These are phyloP conservation scores for Nannochloris sp. DNA, from an alignment of 139 green algal genomes.

Conservation along the genomic window DNA sequence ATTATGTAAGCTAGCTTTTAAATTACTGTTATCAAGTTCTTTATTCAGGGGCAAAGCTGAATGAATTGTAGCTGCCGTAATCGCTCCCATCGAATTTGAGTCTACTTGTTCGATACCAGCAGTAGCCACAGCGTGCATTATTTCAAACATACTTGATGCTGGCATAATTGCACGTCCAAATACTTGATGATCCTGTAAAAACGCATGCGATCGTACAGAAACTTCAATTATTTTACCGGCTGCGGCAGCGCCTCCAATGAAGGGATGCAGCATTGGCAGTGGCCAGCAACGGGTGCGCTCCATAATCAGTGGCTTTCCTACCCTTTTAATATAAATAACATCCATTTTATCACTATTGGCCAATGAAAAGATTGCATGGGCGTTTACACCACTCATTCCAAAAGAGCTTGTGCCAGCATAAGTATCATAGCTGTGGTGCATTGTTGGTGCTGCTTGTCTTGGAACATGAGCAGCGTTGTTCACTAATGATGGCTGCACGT, in stretches of 20 bases:
- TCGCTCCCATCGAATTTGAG: too few relatives aligned
- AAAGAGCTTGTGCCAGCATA: constrained; percentile 15
- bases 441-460: neutral
- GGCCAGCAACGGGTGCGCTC: constrained; percentile 11
- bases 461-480: neutral
- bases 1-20: too few relatives aligned
- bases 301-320: too few relatives aligned
- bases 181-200: constrained; percentile 40
- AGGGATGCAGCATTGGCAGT: constrained; percentile 29
- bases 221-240: constrained; percentile 19
- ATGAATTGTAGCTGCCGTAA: too few relatives aligned
- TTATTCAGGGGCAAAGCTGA: too few relatives aligned
- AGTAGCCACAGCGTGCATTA: constrained; percentile 27
- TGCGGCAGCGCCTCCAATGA: constrained; percentile 38
- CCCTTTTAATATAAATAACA: neutral
- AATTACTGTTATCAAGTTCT: too few relatives aligned
- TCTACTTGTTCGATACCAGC: too few relatives aligned
- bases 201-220: constrained; percentile 8
- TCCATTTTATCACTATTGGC: neutral
- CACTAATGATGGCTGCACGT: constrained; percentile 27
- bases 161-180: constrained; percentile 31
- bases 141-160: constrained; percentile 42
- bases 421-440: neutral
- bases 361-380: neutral
- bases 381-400: constrained; percentile 35